phyloP scores from a whole-genome alignment of 2,329 filamentous ascomycete species.

The Tolypocladium ophioglossoides region DNA sequence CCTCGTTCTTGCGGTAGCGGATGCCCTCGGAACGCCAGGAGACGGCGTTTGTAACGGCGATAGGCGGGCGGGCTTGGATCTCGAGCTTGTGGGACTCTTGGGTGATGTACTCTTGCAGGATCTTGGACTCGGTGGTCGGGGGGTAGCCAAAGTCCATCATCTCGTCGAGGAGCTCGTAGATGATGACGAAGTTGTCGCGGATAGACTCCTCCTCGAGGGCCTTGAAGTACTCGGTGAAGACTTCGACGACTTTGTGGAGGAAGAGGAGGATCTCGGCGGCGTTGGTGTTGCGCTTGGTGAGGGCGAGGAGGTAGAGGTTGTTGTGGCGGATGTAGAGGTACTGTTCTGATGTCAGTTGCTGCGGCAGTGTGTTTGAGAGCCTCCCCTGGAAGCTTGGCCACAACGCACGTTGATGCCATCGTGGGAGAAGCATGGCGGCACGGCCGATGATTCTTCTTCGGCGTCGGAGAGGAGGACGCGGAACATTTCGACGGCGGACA shows the following conservation, averaged over 20 bases:
- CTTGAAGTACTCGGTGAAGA: constrained; percentile 99
- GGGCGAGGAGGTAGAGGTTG: constrained; percentile 93
- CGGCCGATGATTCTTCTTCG: constrained; percentile 96
- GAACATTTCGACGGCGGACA: constrained; percentile 98
- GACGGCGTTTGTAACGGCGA: constrained; percentile 96
- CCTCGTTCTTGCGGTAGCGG: constrained; percentile 97
- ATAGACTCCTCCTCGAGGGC: constrained; percentile 98
- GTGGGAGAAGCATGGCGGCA: constrained; percentile 94
- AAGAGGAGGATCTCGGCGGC: constrained; percentile 97
- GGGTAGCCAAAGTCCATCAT: constrained; percentile 99
- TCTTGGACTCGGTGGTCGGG: constrained; percentile 97
- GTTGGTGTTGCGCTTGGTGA: constrained; percentile 98
- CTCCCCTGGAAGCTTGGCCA: not conserved
- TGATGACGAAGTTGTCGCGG: constrained; percentile 97
- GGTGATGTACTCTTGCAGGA: constrained; percentile 97
- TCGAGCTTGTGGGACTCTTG: constrained; percentile 99
- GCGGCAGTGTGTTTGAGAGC: not conserved
- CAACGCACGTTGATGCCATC: constrained; percentile 89
- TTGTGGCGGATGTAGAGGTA: constrained; percentile 99
- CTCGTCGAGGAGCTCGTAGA: constrained; percentile 96
- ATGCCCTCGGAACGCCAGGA: constrained; percentile 98
- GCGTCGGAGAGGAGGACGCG: constrained; percentile 92
- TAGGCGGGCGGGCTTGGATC: constrained; percentile 88
- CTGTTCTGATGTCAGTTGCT: constrained; percentile 29
- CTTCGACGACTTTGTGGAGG: constrained; percentile 94